Evolutionary conservation across 2,329 filamentous ascomycete genomes (phyloP), one percentile per base, ranked within the genome.

Genomic region (Trichophyton equinum): DNA sequence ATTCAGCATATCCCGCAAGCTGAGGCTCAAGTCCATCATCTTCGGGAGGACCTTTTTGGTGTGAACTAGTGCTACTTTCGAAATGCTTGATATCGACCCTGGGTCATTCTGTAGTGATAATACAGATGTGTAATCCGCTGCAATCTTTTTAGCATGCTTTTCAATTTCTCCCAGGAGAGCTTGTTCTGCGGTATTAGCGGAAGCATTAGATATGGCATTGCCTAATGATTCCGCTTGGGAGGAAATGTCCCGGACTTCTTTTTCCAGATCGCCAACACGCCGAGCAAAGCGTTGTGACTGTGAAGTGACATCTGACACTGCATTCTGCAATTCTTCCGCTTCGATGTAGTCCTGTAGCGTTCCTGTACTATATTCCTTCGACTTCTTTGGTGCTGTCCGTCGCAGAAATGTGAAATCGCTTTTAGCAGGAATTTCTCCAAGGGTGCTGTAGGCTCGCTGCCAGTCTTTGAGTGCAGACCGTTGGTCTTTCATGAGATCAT

Each of bases 111-210:
- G 78, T 64, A 91, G 85, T 4, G 82, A 80, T 51, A 90, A 77
- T 9, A 90, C 84, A 65, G 89, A 86, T 66, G 91, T 86, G 69
- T 90, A 89, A 73, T 97, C 94, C 4, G 86, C 88, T 56, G 86
- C 85, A 57, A 99, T 88, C 74, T 96, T 96, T 68, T 85, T 90
- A 58, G 86, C 85, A 60, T 97, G 80, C 0, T 89, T 87, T 70
- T 92, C 86, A 49, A 97, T 90, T 71, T 97, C 94, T 63, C 90
- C 82, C 57, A 94, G 78, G 5, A 96, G 77, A 4, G 87, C 81
- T 65, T 91, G 88, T 57, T 83, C 57, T 79, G 81, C 61, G 70
- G 78, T 65, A 76, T 68, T 66, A 33, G 68, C 65, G 8, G 33
- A 18, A 9, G 6, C 6, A 11, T 59, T 15, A 11, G 40, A 40